These are phyloP conservation scores for Brettanomyces sp. DNA, from an alignment of 805 yeast species.

Conservation along the genomic window DNA sequence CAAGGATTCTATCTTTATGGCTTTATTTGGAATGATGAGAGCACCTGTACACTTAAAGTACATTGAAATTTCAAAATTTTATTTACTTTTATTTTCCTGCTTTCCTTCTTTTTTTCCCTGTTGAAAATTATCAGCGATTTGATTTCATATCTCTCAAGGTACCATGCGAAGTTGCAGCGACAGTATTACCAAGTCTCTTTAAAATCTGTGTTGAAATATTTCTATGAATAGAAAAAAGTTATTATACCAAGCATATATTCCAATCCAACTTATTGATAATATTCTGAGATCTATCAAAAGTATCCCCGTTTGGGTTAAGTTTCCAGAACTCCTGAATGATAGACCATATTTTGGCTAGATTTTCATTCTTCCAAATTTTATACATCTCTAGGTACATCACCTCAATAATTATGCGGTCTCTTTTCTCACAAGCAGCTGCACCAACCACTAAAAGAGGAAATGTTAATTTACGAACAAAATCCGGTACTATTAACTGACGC, in stretches of 20 bases:
- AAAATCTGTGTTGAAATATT: no score
- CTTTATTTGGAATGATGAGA: no score
- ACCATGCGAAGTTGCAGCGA: no score
- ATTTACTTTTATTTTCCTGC: no score
- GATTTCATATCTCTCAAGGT: no score
- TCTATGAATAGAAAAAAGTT: not conserved
- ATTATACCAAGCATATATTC: slow-evolving; percentile 15
- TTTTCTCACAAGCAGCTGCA: slow-evolving; percentile 17
- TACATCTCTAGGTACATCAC: slow-evolving; percentile 8
- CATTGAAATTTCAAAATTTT: no score
- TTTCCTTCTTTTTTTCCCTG: no score
- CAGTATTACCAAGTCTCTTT: no score
- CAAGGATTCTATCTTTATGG: no score
- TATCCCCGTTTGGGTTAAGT: slow-evolving; percentile 14
- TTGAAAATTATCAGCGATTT: no score
- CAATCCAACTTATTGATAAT: slow-evolving; percentile 16
- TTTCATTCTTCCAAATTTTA: slow-evolving; percentile 5
- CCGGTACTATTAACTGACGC: slow-evolving; percentile 7
- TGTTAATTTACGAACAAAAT: slow-evolving; percentile 9
- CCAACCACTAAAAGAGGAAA: slow-evolving; percentile 18
- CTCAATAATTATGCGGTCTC: slow-evolving; percentile 16
- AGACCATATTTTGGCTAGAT: slow-evolving; percentile 12
- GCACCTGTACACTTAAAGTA: no score
- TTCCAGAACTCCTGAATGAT: slow-evolving; percentile 18
- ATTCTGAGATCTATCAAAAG: slow-evolving; percentile 15